Conservation (phyloP, 371 early-diverging fungal genomes). For the Mortierella sp. region DNA sequence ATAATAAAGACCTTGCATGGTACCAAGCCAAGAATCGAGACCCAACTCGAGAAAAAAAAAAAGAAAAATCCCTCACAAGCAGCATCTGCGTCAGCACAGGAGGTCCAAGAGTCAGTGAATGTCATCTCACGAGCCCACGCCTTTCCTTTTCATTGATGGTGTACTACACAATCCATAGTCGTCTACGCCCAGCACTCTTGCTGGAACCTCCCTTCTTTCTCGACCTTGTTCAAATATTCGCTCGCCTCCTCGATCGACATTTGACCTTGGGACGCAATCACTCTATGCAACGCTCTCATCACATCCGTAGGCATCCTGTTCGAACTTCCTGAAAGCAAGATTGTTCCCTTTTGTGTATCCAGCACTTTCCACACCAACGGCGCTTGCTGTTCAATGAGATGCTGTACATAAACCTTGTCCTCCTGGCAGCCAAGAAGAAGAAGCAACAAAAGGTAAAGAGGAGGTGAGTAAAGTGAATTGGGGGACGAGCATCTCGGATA, state of each 20-base stretch:
- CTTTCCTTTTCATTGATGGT: no score
- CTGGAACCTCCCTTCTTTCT: slow-evolving; percentile 79
- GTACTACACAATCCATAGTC: no score
- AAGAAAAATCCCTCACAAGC: no score
- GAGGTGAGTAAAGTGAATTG: background rate
- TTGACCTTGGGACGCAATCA: slow-evolving; percentile 67
- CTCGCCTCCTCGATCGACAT: slow-evolving; percentile 70
- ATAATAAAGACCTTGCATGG: no score
- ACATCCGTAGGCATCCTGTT: slow-evolving; percentile 88
- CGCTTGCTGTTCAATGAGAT: slow-evolving; percentile 68
- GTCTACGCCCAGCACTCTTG: slow-evolving; percentile 83
- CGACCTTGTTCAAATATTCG: slow-evolving; percentile 67
- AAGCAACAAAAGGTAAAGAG: background rate
- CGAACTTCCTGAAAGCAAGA: slow-evolving; percentile 83
- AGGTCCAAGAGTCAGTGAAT: no score
- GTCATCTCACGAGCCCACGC: no score
- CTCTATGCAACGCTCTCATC: slow-evolving; percentile 73
- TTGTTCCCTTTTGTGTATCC: slow-evolving; percentile 61
- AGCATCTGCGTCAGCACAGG: no score
- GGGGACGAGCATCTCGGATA: background rate
- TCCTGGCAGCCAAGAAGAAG: slow-evolving; percentile 45
- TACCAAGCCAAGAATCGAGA: no score
- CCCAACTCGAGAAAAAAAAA: no score
- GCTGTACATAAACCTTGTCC: slow-evolving; percentile 76
- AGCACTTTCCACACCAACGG: slow-evolving; percentile 74